phyloP scores from a whole-genome alignment of 2,329 filamentous ascomycete genomes.

The Phaeosphaeriaceae sp. region DNA sequence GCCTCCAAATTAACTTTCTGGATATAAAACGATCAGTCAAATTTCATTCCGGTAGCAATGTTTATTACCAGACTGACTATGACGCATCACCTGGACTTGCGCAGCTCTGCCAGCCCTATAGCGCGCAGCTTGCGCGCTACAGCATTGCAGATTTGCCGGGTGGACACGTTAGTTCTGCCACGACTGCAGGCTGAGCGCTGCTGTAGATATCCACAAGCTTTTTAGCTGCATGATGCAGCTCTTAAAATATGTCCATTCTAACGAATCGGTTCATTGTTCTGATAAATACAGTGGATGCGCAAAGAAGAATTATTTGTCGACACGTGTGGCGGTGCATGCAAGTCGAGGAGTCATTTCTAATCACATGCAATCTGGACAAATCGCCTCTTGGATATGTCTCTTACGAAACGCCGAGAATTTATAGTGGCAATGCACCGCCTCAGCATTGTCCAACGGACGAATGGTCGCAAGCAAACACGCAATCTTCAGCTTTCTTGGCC shows the following conservation, averaged over 20 bases:
- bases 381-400: constrained; percentile 14
- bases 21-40: constrained; percentile 1
- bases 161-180: constrained; percentile 42
- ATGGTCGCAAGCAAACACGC: constrained; percentile 15
- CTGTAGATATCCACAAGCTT: constrained; percentile 31
- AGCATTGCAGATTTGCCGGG: constrained; percentile 33
- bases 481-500: constrained; percentile 9
- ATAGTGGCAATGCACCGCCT: constrained; percentile 34
- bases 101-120: constrained; percentile 37
- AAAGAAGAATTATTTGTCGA: constrained; percentile 14
- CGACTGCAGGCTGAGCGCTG: constrained; percentile 38
- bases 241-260: constrained; percentile 39
- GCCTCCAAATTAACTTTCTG: constrained; percentile 3
- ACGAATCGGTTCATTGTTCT: constrained; percentile 24
- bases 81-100: constrained; percentile 36
- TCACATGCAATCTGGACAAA: constrained; percentile 31
- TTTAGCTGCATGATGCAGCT: constrained; percentile 40
- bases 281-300: constrained; percentile 18
- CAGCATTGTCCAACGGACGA: constrained; percentile 19
- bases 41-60: constrained; percentile 1
- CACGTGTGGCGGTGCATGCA: constrained; percentile 41
- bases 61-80: constrained; percentile 19
- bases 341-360: constrained; percentile 20
- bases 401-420: constrained; percentile 16
- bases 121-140: constrained; percentile 24